Evolutionary conservation across 352 stramenopile species (phyloP), one percentile per base, ranked within the genome.

Genomic region (Phytophthora niederhauseri): DNA sequence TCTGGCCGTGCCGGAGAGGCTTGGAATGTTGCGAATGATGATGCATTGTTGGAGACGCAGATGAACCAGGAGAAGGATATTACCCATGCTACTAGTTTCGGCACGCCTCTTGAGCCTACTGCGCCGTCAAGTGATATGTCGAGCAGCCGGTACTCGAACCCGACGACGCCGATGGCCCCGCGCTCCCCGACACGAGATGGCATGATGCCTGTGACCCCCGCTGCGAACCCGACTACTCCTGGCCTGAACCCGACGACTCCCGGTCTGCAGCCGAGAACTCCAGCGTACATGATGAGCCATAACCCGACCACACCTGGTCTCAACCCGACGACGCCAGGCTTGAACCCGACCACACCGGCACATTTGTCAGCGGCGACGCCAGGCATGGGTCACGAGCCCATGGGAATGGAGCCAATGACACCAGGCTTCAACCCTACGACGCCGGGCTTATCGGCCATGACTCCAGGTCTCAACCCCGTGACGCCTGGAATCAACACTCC

Each of bases 41-140:
- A 96, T 50, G 86, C 86, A 8, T 54, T 96, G 28, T 66, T 96
- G 12, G 89, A 96, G 61, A 93, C 87, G 6, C 88, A 96, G 28
- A 87, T 95, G 80, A 95, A 95, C 65, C 89, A 96, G 60, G 89
- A 96, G 64, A 94, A 94, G 67, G 89, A 96, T 66, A 94, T 96
- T 69, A 93, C 89, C 20, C 89, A 96, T 59, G 89, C 89, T 26
- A 94, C 85, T 17, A 96, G 80, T 66, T 96, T 96, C 52, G 89
- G 89, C 8, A 90, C 87, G 17, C 89, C 89, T 14, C 62, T 96
- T 56, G 89, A 95, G 56, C 89, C 87, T 8, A 84, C 87, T 46
- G 85, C 82, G 15, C 82, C 89, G 15, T 84, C 84, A n/a, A 82
- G 80, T 52, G 82, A 90, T 64, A 84, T 85, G 67, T 75, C 63